Evolutionary conservation across 306 rosid species (phyloP).

Genomic region (Quercus rubra): DNA sequence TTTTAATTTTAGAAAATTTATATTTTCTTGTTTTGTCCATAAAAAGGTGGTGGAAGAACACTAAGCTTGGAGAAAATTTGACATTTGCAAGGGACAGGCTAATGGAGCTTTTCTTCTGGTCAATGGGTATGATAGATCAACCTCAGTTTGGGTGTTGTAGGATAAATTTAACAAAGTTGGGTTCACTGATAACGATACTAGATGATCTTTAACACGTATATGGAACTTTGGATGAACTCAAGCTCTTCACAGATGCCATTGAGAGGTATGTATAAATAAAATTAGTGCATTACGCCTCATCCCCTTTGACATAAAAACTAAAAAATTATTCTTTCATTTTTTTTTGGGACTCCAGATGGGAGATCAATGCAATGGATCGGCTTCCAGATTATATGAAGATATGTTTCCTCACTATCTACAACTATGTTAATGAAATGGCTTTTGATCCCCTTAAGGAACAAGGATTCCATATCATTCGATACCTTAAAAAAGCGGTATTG

Average conservation of each 20-base stretch:
- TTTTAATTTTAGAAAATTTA: too few species aligned
- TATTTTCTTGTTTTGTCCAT: background rate
- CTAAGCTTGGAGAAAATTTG: background rate
- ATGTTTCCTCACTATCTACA: slow-evolving; percentile 6
- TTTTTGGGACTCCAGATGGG: background rate
- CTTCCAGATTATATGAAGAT: slow-evolving; percentile 25
- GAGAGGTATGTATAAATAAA: too few species aligned
- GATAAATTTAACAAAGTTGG: background rate
- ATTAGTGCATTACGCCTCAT: too few species aligned
- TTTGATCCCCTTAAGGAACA: background rate
- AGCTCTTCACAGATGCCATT: too few species aligned
- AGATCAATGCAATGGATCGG: slow-evolving; percentile 8
- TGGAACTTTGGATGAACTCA: too few species aligned
- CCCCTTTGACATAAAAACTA: too few species aligned
- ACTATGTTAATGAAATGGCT: slow-evolving; percentile 9
- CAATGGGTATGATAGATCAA: background rate
- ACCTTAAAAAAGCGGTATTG: slow-evolving; percentile 10
- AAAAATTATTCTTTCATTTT: too few species aligned
- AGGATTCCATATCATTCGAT: background rate
- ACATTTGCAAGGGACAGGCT: slow-evolving; percentile 17
- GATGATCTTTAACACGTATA: too few species aligned
- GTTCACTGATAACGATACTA: background rate
- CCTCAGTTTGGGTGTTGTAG: background rate
- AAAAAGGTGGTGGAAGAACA: slow-evolving; percentile 13
- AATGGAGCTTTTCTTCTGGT: slow-evolving; percentile 10